phyloP scores from a whole-genome alignment of 345 rosid genomes.

The Rhodamnia rubescens region DNA sequence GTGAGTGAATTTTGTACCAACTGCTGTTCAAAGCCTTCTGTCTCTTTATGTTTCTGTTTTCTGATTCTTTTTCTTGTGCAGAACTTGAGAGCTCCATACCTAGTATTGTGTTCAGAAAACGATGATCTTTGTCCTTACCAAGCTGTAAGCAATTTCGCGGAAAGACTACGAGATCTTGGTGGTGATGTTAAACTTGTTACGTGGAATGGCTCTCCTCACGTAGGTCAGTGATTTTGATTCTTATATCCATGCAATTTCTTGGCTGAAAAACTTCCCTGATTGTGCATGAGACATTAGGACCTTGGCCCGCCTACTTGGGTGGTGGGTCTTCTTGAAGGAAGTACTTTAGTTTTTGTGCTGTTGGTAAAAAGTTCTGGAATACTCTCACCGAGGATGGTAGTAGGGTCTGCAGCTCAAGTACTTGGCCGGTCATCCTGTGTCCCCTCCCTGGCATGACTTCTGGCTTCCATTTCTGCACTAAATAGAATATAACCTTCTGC shows the following conservation, averaged over 20 bases:
- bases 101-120: conserved; percentile 64
- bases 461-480: neutral
- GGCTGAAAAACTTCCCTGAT: neutral
- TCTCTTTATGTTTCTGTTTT: neutral
- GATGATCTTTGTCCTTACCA: conserved; percentile 82
- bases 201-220: conserved; percentile 79
- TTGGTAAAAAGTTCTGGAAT: neutral
- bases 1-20: conserved; percentile 32
- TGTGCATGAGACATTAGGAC: neutral
- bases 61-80: conserved; percentile 17
- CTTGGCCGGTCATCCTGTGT: neutral
- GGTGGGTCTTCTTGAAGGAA: neutral
- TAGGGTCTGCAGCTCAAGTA: neutral
- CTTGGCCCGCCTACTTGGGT: neutral
- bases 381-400: neutral
- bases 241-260: neutral
- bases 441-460: neutral
- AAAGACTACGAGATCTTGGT: conserved; percentile 63
- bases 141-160: conserved; percentile 57
- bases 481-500: neutral
- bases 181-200: conserved; percentile 69
- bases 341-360: neutral
- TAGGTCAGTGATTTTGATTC: conserved; percentile 43
- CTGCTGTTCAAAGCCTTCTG: neutral
- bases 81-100: conserved; percentile 73